These are phyloP conservation scores for Ceratobasidium theobromae DNA, from an alignment of 1,284 basidiomycete species.

Conservation along the genomic window DNA sequence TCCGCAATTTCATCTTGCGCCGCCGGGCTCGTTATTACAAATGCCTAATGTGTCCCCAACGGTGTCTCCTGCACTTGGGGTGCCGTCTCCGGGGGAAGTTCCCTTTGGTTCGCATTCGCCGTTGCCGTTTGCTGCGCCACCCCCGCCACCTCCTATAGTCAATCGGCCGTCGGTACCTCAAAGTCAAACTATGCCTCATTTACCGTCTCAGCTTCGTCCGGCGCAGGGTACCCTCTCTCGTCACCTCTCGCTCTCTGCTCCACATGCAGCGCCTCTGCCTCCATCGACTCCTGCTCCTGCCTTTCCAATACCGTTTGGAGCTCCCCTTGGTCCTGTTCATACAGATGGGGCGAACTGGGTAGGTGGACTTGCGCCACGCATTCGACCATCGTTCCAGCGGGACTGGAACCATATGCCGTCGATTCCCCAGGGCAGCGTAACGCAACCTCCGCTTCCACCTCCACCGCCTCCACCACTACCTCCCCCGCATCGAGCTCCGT, in stretches of 20 bases:
- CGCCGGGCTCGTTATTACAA: no score
- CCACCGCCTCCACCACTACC: neutral
- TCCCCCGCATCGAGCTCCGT: neutral
- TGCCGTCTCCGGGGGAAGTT: neutral
- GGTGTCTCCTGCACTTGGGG: neutral
- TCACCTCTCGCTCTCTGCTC: no score
- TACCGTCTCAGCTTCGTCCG: no score
- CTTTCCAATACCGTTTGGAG: constrained; percentile 1
- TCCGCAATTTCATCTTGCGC: neutral
- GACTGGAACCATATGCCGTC: constrained; percentile 27
- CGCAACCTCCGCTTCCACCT: neutral
- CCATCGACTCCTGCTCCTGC: constrained; percentile 6
- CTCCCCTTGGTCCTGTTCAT: neutral
- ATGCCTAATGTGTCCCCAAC: neutral
- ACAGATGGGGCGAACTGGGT: neutral
- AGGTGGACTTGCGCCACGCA: constrained; percentile 9
- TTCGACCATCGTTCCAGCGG: neutral
- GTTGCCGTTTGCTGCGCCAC: neutral
- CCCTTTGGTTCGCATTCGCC: neutral
- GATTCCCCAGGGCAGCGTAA: constrained; percentile 8
- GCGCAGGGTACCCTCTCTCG: no score
- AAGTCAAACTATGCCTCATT: neutral
- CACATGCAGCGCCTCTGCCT: no score
- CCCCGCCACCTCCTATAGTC: neutral
- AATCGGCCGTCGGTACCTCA: constrained; percentile 9